Evolutionary conservation across 2,329 filamentous ascomycete species (phyloP), one percentile per base, ranked within the genome.

Genomic region (Cladorrhinum sp.): DNA sequence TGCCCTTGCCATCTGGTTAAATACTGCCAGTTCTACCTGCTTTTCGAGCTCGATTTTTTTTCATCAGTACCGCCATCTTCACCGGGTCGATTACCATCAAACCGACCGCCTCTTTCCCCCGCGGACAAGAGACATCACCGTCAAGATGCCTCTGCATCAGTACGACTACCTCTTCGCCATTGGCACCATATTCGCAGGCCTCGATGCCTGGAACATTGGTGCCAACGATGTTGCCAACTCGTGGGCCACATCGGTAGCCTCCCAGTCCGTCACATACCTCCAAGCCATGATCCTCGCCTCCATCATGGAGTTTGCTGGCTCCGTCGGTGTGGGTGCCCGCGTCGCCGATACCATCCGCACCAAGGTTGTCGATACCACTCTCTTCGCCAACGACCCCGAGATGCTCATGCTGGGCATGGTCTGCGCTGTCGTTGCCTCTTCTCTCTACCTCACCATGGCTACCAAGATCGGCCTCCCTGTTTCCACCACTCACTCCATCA

Each of bases 191-290:
- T 88, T 88, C 72, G 84, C 86, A 62, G 83, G 85, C 70, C 81
- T 88, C 46, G 86, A 88, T 71, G 85, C 85, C 57, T 88, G 83
- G 82, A 88, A 87, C 70, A 87, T 86, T 65, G 84, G 75, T 66
- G 74, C 70, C 72, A 79, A 86, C 75, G 88, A 91, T 87, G 87
- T 91, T 62, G 88, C 88, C 73, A 91, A 91, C 77, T 84, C 87
- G 1, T 91, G 86, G 84, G 87, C 87, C n/a, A 89, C 86, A 33
- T 87, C 84, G 65, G 88, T 91, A 61, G 88, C 86, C 1, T 90
- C 88, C 2, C 79, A 87, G 42, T 90, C 88, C 61, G 73, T 89
- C 48, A 81, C 82, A 18, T 83, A 86, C 71, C 63, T 81, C 57
- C 84, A 87, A 71, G 85, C 83, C 65, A 84, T 85, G 83, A 65